Evolutionary conservation across 345 rosid species (phyloP).

Genomic region (Linum tenue): DNA sequence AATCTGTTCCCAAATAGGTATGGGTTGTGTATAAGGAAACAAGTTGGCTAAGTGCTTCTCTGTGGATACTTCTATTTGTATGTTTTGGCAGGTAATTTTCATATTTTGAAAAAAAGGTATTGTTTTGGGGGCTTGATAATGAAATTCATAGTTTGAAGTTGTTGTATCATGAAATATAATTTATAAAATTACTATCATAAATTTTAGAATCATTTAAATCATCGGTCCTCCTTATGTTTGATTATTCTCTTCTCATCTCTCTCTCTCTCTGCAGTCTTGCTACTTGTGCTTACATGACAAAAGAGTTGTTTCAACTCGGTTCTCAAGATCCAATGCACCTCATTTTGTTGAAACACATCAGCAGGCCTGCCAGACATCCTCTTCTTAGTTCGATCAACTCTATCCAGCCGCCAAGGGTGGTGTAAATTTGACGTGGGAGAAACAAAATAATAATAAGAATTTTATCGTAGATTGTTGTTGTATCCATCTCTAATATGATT

Average conservation of each 20-base stretch:
- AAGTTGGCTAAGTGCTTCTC: slow-evolving; percentile 44
- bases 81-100: slow-evolving; percentile 69
- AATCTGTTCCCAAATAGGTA: slow-evolving; percentile 24
- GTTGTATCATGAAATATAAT: no score
- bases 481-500: no score
- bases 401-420: neutral
- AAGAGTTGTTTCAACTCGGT: neutral
- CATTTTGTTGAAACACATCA: neutral
- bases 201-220: no score
- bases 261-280: slow-evolving; percentile 43
- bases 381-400: neutral
- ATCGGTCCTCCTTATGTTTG: no score
- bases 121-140: no score
- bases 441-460: no score
- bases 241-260: neutral
- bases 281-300: slow-evolving; percentile 40
- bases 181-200: no score
- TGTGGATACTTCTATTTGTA: slow-evolving; percentile 64
- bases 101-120: neutral
- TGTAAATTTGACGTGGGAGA: no score
- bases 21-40: slow-evolving; percentile 88
- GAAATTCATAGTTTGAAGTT: no score
- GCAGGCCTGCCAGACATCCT: neutral
- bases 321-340: neutral
- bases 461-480: no score